Percentiles rank a stretch among this genome's conserved stretches.
phyloP scores from a whole-genome alignment of 192 early-diverging fungal genomes.

The Mortierella hygrophila region DNA sequence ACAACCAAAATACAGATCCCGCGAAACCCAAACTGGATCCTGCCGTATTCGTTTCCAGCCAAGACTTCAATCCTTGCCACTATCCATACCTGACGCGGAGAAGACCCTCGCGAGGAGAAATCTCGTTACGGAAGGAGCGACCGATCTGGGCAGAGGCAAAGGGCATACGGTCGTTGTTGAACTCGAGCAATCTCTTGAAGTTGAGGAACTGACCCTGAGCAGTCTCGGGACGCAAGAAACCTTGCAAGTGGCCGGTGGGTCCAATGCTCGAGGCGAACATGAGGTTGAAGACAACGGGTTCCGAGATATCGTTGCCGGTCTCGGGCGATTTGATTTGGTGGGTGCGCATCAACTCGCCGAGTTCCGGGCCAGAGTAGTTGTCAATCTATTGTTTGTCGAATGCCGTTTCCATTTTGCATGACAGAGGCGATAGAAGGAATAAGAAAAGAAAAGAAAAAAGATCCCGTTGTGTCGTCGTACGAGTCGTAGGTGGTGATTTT shows the following conservation, averaged over 20 bases:
- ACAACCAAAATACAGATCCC: background rate
- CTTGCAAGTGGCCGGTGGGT: constrained; percentile 87
- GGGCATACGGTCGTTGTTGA: constrained; percentile 99
- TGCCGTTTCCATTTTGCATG: background rate
- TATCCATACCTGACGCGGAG: constrained; percentile 87
- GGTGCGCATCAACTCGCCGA: constrained; percentile 86
- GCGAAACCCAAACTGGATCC: background rate
- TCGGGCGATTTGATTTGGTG: constrained; percentile 92
- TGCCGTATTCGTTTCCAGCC: background rate
- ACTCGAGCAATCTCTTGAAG: constrained; percentile 96
- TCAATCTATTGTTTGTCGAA: constrained; percentile 75
- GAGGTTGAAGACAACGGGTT: constrained; percentile 96
- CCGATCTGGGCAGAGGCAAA: constrained; percentile 99
- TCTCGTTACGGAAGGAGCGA: constrained; percentile 99
- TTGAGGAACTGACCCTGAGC: constrained; percentile 99
- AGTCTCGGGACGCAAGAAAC: constrained; percentile 98
- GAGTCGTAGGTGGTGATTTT: background rate
- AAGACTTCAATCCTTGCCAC: background rate
- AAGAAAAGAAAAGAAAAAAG: background rate
- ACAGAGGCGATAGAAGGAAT: background rate
- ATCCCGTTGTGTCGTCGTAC: background rate
- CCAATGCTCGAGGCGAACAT: constrained; percentile 99
- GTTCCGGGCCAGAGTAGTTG: constrained; percentile 91
- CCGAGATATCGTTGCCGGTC: constrained; percentile 90
- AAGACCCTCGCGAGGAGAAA: constrained; percentile 94